Base-by-base conservation (phyloP, 2,329 filamentous ascomycete species). In the Aspergillus amoenus region DNA sequence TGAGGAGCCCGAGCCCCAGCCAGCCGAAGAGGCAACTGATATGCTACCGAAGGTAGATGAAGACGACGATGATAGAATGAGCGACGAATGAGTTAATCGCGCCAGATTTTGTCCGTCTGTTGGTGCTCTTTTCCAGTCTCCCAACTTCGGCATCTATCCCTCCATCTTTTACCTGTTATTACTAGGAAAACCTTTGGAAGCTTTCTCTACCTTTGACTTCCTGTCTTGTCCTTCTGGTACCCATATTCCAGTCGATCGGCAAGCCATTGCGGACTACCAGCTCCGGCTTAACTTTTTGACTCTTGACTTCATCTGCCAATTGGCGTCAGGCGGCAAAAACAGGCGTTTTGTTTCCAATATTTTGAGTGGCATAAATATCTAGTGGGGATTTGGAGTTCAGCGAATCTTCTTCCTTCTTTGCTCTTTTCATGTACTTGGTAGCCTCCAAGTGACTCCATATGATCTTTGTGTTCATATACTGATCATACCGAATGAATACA, bases 301-400 rank as follows among this genome's bases (percentile, higher is more conserved):
- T 45, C 17, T 43, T 27, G 39, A 24, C 12, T 45, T 39, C 32
- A 27, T 46, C 21, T 49, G 46, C 37, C 45, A 48, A 17, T 43
- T 55, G 52, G 45, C 39, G 44, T 55, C 44, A 43, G 52, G 40
- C 53, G 58, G 62, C 51, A 60, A 48, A 60, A 61, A 48, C 44
- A 40, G 63, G 63, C 61, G 61, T 53, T 53, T 30, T 46, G 32
- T 47, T 37, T 41, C 12, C 59, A 62, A 30, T 30, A 30, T 30
- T 30, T 11, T 47, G 56, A 55, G 52, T 60, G 58, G 63, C 56
- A 58, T 60, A 21, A 30, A 46, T 18, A 12, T 13, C 11, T 18
- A 51, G 42, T 52, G 60, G 51, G 32, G 42, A 53, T 55, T 56
- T 60, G 62, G 60, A 60, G 60, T 62, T 64, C 62, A 65, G 61